Conservation (phyloP, 331 rosid species). For the Acacia pycnantha region DNA sequence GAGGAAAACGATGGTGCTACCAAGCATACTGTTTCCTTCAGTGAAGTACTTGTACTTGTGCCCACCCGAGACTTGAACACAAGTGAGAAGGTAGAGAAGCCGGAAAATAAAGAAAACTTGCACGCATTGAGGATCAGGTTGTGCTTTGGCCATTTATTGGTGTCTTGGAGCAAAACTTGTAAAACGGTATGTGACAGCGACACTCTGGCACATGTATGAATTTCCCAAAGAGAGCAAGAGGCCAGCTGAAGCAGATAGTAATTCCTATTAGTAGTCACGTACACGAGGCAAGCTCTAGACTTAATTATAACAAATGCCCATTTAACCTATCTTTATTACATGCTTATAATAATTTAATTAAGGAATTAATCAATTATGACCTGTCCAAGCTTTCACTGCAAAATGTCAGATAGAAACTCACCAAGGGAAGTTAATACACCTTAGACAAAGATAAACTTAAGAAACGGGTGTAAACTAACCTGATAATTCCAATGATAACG, state of each 20-base stretch:
- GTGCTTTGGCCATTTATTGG: neutral
- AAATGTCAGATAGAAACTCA: neutral
- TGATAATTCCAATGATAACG: constrained; percentile 54
- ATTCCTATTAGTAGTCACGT: constrained; percentile 22
- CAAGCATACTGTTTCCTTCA: neutral
- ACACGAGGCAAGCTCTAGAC: constrained; percentile 9
- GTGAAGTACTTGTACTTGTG: constrained; percentile 14
- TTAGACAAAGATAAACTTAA: neutral
- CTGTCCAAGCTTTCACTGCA: constrained; percentile 5
- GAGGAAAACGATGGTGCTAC: constrained; percentile 5
- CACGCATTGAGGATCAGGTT: neutral
- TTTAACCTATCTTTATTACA: neutral
- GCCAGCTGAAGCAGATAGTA: constrained; percentile 66
- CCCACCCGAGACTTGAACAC: neutral
- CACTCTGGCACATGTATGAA: constrained; percentile 60
- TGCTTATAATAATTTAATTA: neutral
- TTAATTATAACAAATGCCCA: neutral
- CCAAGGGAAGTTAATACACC: neutral
- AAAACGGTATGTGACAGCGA: constrained; percentile 22
- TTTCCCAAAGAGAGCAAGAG: constrained; percentile 82
- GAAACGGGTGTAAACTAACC: constrained; percentile 41
- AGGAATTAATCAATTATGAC: neutral
- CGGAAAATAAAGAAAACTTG: neutral
- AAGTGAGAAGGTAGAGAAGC: neutral
- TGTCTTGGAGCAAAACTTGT: neutral